Base-by-base conservation (phyloP, 306 rosid genomes). In the Morella rubra region DNA sequence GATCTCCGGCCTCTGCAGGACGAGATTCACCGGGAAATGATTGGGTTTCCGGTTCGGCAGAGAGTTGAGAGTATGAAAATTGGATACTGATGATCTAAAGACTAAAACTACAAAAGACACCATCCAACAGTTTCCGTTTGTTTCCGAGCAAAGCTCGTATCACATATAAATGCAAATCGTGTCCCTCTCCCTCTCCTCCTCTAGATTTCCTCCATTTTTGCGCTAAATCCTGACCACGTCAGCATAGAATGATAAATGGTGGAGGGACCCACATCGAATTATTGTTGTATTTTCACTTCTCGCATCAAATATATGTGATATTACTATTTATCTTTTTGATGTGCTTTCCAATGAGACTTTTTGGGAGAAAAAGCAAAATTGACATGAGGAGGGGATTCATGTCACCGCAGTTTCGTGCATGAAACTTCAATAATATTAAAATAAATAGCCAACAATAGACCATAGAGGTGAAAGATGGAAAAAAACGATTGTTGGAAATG, bases 161-260 rank as follows among this genome's bases (percentile, higher is more conserved):
- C 32, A 27, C 32, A 27, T 32, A 32, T 32, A 32, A 32, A 32
- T 32, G 37, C 37, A 27, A 60, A 61, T 27, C 67, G 27, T 11
- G 1, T 42, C 54, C 52, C 64, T 56, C 49, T 37, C 19, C 73
- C 13, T 41, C 53, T 64, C n/a, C n/a, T n/a, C 10, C 66, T 2
- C 37, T 42, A 42, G 78, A 68, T 79, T 86, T 77, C 83, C 82
- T 45, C 81, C 81, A 75, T 78, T 71, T 85, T 80, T 75, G 83
- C 80, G 81, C 82, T 80, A 71, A 83, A 81, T 79, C 68, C 15
- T 79, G 73, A 72, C 85, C 90, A 84, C 86, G 84, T 83, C 88
- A 81, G 20, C 58, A 6, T 55, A 12, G 68, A 55, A 54, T 55
- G 75, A 70, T 76, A 61, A 77, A 19, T 75, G 75, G 87, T 80